Percentiles rank a stretch among this genome's conserved stretches.
These are phyloP conservation scores for Nothophoma quercina DNA, from an alignment of 2,329 filamentous ascomycete genomes.

Conservation along the genomic window DNA sequence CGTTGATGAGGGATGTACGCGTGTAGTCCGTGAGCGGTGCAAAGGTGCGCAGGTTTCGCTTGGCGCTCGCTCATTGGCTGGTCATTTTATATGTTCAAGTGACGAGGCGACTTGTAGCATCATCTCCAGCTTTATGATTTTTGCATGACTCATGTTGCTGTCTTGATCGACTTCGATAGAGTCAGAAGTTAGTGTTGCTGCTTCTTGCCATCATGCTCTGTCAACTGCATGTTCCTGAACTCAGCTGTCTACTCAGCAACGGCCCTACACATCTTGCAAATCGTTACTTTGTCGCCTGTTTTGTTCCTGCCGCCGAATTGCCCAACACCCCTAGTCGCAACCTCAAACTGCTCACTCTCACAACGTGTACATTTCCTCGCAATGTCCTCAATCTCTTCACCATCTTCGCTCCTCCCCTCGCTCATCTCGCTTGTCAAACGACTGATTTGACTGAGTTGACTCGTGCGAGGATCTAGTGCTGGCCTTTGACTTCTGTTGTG, in stretches of 20 bases:
- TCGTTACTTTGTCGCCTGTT: constrained; percentile 60
- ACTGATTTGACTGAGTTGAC: constrained; percentile 64
- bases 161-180: too few relatives aligned
- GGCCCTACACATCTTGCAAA: constrained; percentile 66
- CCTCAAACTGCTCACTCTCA: constrained; percentile 68
- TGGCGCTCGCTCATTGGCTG: too few relatives aligned
- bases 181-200: too few relatives aligned
- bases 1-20: too few relatives aligned
- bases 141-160: too few relatives aligned
- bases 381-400: constrained; percentile 41
- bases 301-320: not conserved
- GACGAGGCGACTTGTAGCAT: too few relatives aligned
- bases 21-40: too few relatives aligned
- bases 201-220: too few relatives aligned
- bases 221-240: too few relatives aligned
- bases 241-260: constrained; percentile 1
- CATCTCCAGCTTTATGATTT: too few relatives aligned
- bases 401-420: constrained; percentile 52
- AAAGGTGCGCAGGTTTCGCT: too few relatives aligned
- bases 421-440: constrained; percentile 55
- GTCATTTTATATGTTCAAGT: too few relatives aligned
- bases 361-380: constrained; percentile 62
- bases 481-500: constrained; percentile 23
- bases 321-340: constrained; percentile 59
- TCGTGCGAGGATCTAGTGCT: constrained; percentile 50